Conservation (phyloP, 225 moss, liverwort and hornwort genomes). For the Climacium dendroides region DNA sequence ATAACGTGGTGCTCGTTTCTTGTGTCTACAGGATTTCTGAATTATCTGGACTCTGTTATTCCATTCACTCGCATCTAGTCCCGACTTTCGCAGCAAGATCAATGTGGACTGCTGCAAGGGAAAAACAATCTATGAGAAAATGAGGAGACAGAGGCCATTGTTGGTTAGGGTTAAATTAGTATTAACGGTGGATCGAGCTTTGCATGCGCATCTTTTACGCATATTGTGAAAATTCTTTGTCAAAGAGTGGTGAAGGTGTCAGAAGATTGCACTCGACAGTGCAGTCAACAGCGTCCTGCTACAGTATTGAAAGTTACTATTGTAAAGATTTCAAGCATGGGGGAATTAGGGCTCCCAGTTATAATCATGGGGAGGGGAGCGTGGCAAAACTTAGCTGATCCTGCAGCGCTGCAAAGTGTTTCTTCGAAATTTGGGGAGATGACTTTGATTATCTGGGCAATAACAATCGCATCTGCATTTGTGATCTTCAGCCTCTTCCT, state of each 20-base stretch:
- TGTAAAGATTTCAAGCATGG: background rate
- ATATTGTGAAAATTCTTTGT: background rate
- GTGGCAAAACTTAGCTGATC: constrained; percentile 22
- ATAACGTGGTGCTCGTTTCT: background rate
- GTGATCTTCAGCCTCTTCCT: constrained; percentile 26
- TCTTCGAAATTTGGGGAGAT: background rate
- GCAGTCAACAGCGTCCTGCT: background rate
- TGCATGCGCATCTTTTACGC: background rate
- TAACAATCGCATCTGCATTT: constrained; percentile 31
- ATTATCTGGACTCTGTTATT: background rate
- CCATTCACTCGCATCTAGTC: background rate
- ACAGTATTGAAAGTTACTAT: background rate
- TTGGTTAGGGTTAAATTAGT: background rate
- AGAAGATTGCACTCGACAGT: background rate
- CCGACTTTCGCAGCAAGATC: background rate
- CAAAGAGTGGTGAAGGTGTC: background rate
- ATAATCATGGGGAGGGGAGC: constrained; percentile 22
- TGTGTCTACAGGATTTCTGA: background rate
- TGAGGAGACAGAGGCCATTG: background rate
- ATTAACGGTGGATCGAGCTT: background rate
- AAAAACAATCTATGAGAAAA: background rate
- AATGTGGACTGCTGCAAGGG: background rate
- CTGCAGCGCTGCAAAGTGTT: background rate
- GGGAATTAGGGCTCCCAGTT: background rate
- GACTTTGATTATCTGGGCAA: constrained; percentile 24